These are phyloP conservation scores for Didymella arachidicola DNA, from an alignment of 2,329 filamentous ascomycete species.

Conservation along the genomic window DNA sequence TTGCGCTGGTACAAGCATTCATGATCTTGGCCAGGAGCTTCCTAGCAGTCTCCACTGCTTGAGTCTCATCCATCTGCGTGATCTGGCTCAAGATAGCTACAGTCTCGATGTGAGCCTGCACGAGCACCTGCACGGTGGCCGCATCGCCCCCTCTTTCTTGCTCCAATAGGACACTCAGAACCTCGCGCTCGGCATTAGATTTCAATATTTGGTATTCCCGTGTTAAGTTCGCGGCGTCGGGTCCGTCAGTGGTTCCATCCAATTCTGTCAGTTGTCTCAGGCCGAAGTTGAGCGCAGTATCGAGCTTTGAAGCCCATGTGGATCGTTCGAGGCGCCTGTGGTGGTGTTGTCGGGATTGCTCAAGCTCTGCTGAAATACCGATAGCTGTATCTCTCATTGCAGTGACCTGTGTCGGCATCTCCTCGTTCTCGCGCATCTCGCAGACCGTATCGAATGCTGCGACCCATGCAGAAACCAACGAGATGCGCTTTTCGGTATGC, in stretches of 20 bases:
- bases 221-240: constrained; percentile 74
- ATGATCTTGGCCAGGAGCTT: constrained; percentile 79
- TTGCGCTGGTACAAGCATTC: constrained; percentile 75
- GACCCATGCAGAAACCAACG: constrained; percentile 89
- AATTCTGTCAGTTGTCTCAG: constrained; percentile 77
- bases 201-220: constrained; percentile 89
- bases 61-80: constrained; percentile 80
- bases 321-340: constrained; percentile 81
- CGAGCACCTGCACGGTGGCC: constrained; percentile 78
- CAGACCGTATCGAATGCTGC: constrained; percentile 87
- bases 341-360: constrained; percentile 88
- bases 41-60: constrained; percentile 82
- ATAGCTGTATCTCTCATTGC: constrained; percentile 87
- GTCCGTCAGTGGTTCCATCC: constrained; percentile 69
- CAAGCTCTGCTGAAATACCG: constrained; percentile 87
- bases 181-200: constrained; percentile 80
- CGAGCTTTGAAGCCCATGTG: constrained; percentile 87
- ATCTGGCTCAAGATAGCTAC: constrained; percentile 83
- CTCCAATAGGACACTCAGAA: constrained; percentile 77
- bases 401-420: constrained; percentile 65
- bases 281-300: constrained; percentile 86
- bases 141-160: constrained; percentile 84
- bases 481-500: constrained; percentile 83
- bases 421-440: constrained; percentile 72
- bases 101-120: constrained; percentile 92